Evolutionary conservation across 257 asterid genomes (phyloP), one percentile per base, ranked within the genome.

Genomic region (Solanum clarkiae): DNA sequence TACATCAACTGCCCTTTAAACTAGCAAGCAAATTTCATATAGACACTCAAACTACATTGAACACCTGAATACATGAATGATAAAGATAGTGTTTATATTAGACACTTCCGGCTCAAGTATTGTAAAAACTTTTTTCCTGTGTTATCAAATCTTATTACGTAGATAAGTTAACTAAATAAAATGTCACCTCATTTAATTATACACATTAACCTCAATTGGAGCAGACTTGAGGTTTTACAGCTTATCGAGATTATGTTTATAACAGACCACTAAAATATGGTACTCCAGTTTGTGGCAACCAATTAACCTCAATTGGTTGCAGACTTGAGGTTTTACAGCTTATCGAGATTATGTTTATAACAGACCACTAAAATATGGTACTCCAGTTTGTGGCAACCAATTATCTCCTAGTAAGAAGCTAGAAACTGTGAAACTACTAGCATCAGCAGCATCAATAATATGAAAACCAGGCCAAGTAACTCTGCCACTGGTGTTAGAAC

Each of bases 371-470:
- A 26, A 8, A 51, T 56, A 86, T 69, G 86, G 86, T 18, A 86
- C 88, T 54, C 83, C 86, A 54, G 86, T 70, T 51, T 15, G 86
- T 32, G 74, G 69, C 57, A 86, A 55, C 88, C 88, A 86, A 86
- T 69, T 74, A 59, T 81, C 86, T 24, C 83, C 86, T 2, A 69
- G 12, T 47, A 86, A 26, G 66, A 86, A 81, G 32, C 14, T 55
- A 16, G 75, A 40, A 29, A 79, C 88, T 7, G 88, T 86, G 77
- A 86, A 70, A 57, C 75, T 81, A 18, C 79, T 42, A 22, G 88
- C 88, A 69, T 81, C 82, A 6, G 74, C 59, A 8, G 77, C 69
- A 81, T 69, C n/a, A 40, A 86, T 81, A 26, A 55, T 13, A 10
- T 86, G 88, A 32, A 81, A 72, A 81, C 83, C 86, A 77, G 45